Conservation (phyloP, 768 basidiomycete genomes). For the Gloeostereum incarnatum region DNA sequence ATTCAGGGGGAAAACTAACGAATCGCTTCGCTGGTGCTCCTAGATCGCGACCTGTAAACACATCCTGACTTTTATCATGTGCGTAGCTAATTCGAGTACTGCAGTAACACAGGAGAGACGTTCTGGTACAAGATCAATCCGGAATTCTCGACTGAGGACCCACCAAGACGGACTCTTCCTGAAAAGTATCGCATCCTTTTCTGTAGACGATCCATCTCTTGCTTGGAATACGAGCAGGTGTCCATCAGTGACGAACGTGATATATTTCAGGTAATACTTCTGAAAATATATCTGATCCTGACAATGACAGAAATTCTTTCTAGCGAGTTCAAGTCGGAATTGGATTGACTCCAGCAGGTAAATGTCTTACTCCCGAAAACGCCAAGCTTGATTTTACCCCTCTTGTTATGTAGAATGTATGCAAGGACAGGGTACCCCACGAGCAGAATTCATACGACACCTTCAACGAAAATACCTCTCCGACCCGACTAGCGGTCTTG, state of each 20-base stretch:
- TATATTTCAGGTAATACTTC: slow-evolving; percentile 32
- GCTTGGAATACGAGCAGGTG: slow-evolving; percentile 38
- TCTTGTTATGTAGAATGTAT: too few species aligned
- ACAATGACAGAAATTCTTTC: background rate
- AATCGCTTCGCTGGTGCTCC: background rate
- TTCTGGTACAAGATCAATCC: slow-evolving; percentile 23
- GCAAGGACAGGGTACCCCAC: too few species aligned
- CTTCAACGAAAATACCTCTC: slow-evolving; percentile 23
- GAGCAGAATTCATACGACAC: slow-evolving; percentile 29
- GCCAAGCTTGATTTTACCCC: too few species aligned
- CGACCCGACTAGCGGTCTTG: slow-evolving; percentile 12
- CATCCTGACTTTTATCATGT: background rate
- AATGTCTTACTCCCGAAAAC: slow-evolving; percentile 37
- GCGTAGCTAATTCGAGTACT: background rate
- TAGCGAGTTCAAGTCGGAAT: slow-evolving; percentile 43
- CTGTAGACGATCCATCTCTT: slow-evolving; percentile 41
- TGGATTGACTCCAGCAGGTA: slow-evolving; percentile 43
- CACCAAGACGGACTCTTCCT: slow-evolving; percentile 22
- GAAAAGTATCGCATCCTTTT: slow-evolving; percentile 31
- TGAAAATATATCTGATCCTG: background rate
- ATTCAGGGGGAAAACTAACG: background rate
- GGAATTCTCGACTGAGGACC: slow-evolving; percentile 3
- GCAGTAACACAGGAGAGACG: slow-evolving; percentile 22
- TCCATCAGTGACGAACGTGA: slow-evolving; percentile 26
- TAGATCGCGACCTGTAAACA: background rate